Conservation (phyloP, 495 filamentous ascomycete genomes). For the Penicillium waksmanii region DNA sequence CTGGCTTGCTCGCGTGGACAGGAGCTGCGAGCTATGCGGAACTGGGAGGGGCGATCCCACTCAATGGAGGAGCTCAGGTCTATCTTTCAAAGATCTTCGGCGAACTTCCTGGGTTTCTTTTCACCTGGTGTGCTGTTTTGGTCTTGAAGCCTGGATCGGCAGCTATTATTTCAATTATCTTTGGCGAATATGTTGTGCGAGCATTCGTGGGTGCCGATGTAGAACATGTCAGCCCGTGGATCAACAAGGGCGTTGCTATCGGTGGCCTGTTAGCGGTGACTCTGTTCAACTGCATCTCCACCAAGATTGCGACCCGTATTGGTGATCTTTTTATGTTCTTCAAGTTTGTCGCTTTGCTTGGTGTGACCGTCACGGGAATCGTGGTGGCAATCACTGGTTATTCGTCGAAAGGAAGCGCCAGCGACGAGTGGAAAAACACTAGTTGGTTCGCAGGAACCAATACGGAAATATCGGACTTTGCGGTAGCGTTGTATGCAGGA, state of each 20-base stretch:
- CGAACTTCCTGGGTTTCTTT: conserved; percentile 87
- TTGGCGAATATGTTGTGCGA: conserved; percentile 93
- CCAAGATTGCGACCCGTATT: conserved; percentile 79
- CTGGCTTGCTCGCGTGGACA: conserved; percentile 92
- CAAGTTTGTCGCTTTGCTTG: conserved; percentile 89
- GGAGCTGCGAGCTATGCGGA: conserved; percentile 96
- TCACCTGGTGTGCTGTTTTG: conserved; percentile 93
- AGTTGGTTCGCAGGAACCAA: conserved; percentile 90
- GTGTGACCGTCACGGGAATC: conserved; percentile 84
- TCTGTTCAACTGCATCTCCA: conserved; percentile 86
- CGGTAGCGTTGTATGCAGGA: conserved; percentile 91
- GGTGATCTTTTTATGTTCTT: conserved; percentile 94
- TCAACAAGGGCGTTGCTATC: conserved; percentile 87
- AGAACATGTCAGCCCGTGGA: conserved; percentile 76
- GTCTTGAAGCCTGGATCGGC: conserved; percentile 92
- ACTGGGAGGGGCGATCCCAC: conserved; percentile 89
- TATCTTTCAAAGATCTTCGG: conserved; percentile 97
- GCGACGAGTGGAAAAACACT: conserved; percentile 80
- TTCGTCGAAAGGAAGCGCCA: conserved; percentile 74
- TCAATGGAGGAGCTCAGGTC: conserved; percentile 92
- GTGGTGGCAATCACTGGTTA: conserved; percentile 87
- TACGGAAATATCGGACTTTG: conserved; percentile 78
- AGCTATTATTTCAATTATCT: conserved; percentile 96
- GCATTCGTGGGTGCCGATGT: conserved; percentile 81
- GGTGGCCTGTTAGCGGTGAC: conserved; percentile 76